phyloP scores from a whole-genome alignment of 352 stramenopile species.

The Phytophthora uliginosa region DNA sequence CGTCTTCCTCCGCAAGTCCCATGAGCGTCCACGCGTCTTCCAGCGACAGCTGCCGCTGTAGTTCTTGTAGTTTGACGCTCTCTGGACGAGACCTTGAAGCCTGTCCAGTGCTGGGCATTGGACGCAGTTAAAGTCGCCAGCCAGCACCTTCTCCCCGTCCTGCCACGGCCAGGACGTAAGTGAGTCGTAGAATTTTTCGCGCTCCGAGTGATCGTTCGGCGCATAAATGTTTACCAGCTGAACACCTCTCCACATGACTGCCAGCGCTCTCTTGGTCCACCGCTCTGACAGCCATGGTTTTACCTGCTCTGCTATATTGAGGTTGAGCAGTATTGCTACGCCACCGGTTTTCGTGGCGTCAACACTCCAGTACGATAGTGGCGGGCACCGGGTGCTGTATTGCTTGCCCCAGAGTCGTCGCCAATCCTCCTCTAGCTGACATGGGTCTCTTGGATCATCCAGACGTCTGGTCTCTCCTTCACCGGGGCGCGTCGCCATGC shows the following conservation, averaged over 20 bases:
- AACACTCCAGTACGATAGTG: neutral
- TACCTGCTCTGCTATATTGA: neutral
- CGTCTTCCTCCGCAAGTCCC: neutral
- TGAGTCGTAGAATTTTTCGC: neutral
- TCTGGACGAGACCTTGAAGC: neutral
- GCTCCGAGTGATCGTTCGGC: neutral
- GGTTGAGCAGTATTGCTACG: neutral
- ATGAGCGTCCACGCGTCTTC: neutral
- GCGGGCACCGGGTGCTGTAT: neutral
- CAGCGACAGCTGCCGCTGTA: neutral
- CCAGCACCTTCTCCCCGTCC: neutral
- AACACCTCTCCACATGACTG: neutral
- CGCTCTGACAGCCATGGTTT: neutral
- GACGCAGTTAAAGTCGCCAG: constrained; percentile 2
- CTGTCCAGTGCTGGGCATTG: constrained; percentile 7
- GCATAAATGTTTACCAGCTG: constrained; percentile 3
- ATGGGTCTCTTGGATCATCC: neutral
- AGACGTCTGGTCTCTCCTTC: neutral
- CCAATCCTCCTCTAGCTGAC: neutral
- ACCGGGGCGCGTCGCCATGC: neutral
- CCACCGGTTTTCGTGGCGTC: neutral
- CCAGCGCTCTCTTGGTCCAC: neutral
- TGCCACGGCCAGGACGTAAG: neutral
- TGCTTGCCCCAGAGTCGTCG: neutral
- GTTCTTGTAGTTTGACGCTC: neutral